Percentiles rank a stretch among this genome's conserved stretches.
phyloP scores from a whole-genome alignment of 2,329 filamentous ascomycete species.

The Cladosporium oxysporum region DNA sequence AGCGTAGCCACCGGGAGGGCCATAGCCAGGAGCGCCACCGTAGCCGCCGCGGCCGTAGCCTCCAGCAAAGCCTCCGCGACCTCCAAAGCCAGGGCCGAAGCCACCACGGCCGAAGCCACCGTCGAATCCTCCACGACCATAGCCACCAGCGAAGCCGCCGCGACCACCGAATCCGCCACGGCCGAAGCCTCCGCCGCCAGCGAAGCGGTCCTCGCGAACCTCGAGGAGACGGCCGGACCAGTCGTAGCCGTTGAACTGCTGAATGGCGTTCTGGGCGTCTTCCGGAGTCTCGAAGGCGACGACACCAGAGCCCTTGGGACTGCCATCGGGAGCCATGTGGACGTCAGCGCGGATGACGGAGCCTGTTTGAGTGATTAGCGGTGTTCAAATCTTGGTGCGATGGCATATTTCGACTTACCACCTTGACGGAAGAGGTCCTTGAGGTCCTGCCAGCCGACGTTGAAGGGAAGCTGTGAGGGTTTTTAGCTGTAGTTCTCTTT shows the following conservation, averaged over 20 bases:
- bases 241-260: conserved; percentile 97
- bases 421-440: conserved; percentile 99
- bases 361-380: conserved; percentile 56
- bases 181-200: conserved; percentile 55
- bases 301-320: conserved; percentile 94
- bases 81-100: conserved; percentile 50
- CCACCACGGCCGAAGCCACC: conserved; percentile 36
- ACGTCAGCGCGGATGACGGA: conserved; percentile 93
- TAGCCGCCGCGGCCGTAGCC: conserved; percentile 53
- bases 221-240: conserved; percentile 95
- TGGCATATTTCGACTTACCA: conserved; percentile 63
- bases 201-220: conserved; percentile 94
- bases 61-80: conserved; percentile 50
- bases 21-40: conserved; percentile 52
- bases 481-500: conserved; percentile 25
- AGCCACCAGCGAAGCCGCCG: conserved; percentile 49
- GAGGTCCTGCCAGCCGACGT: conserved; percentile 96
- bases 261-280: conserved; percentile 92
- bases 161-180: conserved; percentile 37
- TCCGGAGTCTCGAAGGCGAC: conserved; percentile 95
- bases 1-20: conserved; percentile 59
- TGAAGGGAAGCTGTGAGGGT: conserved; percentile 79
- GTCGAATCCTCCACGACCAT: conserved; percentile 45
- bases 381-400: neutral
- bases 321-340: conserved; percentile 84